These are phyloP conservation scores for Diaporthe humulicola DNA, from an alignment of 2,329 filamentous ascomycete genomes.

Conservation along the genomic window DNA sequence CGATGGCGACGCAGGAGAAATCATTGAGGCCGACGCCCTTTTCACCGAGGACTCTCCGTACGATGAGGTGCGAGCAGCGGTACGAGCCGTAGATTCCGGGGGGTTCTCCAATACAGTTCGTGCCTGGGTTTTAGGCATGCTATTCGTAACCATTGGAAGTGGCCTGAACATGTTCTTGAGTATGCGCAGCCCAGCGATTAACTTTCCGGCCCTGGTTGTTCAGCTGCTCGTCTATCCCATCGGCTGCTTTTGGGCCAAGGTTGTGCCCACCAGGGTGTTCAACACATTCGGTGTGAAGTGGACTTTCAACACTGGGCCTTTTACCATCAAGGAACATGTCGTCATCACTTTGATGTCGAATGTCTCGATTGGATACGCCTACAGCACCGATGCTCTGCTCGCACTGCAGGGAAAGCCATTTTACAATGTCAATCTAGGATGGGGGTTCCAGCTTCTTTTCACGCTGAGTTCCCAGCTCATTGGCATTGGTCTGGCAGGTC, in stretches of 20 bases:
- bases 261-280: constrained; percentile 56
- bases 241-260: constrained; percentile 58
- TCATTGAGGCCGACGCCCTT: constrained; percentile 48
- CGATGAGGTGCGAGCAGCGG: constrained; percentile 58
- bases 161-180: constrained; percentile 54
- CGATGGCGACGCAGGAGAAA: constrained; percentile 49
- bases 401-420: constrained; percentile 57
- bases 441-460: constrained; percentile 63
- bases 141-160: constrained; percentile 58
- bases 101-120: constrained; percentile 58
- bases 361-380: constrained; percentile 53
- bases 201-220: constrained; percentile 54
- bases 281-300: constrained; percentile 57
- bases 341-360: constrained; percentile 60
- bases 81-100: constrained; percentile 58
- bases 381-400: constrained; percentile 55
- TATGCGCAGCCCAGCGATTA: constrained; percentile 51
- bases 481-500: constrained; percentile 65
- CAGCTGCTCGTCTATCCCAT: constrained; percentile 58
- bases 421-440: constrained; percentile 57
- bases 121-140: constrained; percentile 59
- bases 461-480: constrained; percentile 65
- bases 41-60: constrained; percentile 55
- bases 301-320: constrained; percentile 59
- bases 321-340: constrained; percentile 61